Evolutionary conservation across 1,284 basidiomycete species (phyloP), one percentile per base, ranked within the genome.

Genomic region (Puccinia horiana): DNA sequence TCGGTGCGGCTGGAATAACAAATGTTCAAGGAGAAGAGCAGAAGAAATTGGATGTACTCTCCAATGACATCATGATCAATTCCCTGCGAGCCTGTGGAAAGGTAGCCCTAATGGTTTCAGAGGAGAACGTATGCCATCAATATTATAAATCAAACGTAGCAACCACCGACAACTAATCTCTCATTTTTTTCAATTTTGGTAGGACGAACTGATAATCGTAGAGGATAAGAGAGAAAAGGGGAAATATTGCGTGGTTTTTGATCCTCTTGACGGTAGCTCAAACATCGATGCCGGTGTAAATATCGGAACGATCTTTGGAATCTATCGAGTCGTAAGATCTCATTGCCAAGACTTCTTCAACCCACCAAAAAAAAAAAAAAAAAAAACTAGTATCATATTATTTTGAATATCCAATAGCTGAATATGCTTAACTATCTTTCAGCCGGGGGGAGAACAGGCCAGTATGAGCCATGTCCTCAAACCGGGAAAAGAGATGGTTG

Each of bases 251-350:
- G 95, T 98, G 85, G 97, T 99, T 12, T 99, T 99, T 86, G 97
- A 99, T 88, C 97, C 97, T 58, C 91, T 99, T 80, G 97, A 99
- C 86, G 97, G 97, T 79, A 94, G 93, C 85, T 95, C 93, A 89
- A 99, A 99, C 89, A 99, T 99, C 88, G 97, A 99, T 88, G 97
- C 97, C 84, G 97, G 96, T 92, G 97, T 99, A 84, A 99, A 99
- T 89, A 97, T 99, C 86, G 97, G 97, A 65, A 99, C 97, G 83
- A 99, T 99, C 89, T 99, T 99, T 87, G 97, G 97, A 83, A 93
- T 99, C 85, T 99, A 99, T 90, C 91, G 92, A 86, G 89, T 97
- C 81, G 87, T 88, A 70, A 84, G 94, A 94, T 40, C n/a, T n/a
- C n/a, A n/a, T 9, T 32, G n/a, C 44, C 37, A 61, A 35, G 16